phyloP scores from a whole-genome alignment of 1,284 basidiomycete species.

The Melampsora americana region DNA sequence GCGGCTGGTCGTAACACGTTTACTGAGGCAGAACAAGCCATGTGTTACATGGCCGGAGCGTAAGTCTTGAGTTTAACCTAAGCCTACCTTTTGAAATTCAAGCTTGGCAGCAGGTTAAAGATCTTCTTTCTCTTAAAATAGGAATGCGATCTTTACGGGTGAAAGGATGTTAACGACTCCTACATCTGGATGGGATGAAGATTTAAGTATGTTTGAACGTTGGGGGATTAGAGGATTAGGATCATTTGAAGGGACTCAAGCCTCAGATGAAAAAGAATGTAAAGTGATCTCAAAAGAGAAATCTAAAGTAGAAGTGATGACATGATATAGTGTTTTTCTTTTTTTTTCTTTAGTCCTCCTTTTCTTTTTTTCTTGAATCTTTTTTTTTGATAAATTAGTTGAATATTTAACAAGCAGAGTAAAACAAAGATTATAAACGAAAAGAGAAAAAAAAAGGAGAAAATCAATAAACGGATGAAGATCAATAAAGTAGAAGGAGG shows the following conservation, averaged over 20 bases:
- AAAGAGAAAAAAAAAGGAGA: too few relatives aligned
- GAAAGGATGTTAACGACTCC: slow-evolving; percentile 97
- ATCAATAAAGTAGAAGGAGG: too few relatives aligned
- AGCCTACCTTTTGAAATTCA: background rate
- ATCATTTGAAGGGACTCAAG: slow-evolving; percentile 55
- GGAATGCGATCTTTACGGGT: slow-evolving; percentile 93
- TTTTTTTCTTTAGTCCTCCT: too few relatives aligned
- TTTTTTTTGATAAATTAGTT: too few relatives aligned
- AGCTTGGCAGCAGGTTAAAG: background rate
- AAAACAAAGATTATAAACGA: too few relatives aligned
- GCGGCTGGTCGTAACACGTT: slow-evolving; percentile 90
- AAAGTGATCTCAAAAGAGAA: background rate
- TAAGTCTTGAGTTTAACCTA: background rate
- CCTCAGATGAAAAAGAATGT: background rate
- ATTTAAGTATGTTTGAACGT: slow-evolving; percentile 86
- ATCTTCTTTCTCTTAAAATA: background rate
- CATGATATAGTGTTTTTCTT: too few relatives aligned
- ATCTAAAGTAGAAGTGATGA: too few relatives aligned
- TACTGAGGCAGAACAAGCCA: slow-evolving; percentile 85
- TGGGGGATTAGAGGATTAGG: slow-evolving; percentile 91
- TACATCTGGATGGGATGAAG: slow-evolving; percentile 63
- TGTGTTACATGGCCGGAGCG: slow-evolving; percentile 98
- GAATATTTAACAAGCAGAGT: too few relatives aligned
- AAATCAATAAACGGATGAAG: too few relatives aligned
- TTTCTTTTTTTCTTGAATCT: too few relatives aligned